Evolutionary conservation across 345 rosid species (phyloP).

Genomic region (Syzygium aromaticum): DNA sequence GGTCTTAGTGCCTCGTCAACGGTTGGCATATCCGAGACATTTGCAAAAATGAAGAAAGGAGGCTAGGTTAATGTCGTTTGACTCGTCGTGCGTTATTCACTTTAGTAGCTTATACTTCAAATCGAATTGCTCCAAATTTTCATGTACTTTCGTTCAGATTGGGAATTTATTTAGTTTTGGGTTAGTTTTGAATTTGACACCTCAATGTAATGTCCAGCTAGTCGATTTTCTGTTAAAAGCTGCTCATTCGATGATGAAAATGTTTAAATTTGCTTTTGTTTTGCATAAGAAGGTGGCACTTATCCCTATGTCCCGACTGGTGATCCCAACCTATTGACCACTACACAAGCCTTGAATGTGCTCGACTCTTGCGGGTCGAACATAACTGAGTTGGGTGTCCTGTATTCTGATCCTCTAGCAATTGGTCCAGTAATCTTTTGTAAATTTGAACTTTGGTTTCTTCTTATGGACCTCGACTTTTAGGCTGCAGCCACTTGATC

Average conservation of each 20-base stretch:
- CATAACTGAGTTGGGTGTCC: slow-evolving; percentile 83
- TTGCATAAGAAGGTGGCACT: slow-evolving; percentile 52
- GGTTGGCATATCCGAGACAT: slow-evolving; percentile 51
- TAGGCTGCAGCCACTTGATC: slow-evolving; percentile 84
- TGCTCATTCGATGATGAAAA: neutral
- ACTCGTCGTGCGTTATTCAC: neutral
- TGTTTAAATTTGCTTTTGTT: neutral
- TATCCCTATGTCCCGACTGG: slow-evolving; percentile 91
- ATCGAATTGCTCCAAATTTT: neutral
- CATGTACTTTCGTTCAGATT: neutral
- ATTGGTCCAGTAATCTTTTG: slow-evolving; percentile 69
- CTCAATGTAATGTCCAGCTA: neutral
- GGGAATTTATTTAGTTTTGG: neutral
- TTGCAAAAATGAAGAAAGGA: slow-evolving; percentile 45
- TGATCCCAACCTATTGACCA: slow-evolving; percentile 88
- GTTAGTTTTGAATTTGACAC: neutral
- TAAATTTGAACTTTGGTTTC: neutral
- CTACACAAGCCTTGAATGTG: slow-evolving; percentile 77
- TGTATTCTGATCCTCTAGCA: slow-evolving; percentile 90
- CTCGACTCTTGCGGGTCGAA: slow-evolving; percentile 74
- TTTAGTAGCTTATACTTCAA: neutral
- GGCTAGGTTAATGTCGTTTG: slow-evolving; percentile 39
- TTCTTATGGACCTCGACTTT: neutral
- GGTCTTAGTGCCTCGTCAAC: slow-evolving; percentile 24
- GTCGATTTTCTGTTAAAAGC: neutral